A percentile compares a stretch with the other conserved stretches of the same genome.
Conservation (phyloP, 2,329 filamentous ascomycete species). For the Trichoderma citrinoviride region DNA sequence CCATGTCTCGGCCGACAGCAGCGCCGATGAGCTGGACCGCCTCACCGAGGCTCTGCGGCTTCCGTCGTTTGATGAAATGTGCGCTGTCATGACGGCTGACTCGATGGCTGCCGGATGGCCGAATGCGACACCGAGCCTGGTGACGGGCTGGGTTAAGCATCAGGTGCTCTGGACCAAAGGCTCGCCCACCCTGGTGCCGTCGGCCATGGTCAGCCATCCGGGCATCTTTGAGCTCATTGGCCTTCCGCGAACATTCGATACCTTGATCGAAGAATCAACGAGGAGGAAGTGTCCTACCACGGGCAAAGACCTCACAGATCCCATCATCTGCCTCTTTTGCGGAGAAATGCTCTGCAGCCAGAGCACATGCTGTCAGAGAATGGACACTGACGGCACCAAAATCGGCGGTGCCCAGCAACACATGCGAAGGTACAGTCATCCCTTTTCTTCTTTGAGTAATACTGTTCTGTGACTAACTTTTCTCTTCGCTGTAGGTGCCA, state of each 20-base stretch:
- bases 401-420: conserved; percentile 90
- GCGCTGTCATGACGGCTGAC: conserved; percentile 55
- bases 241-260: conserved; percentile 87
- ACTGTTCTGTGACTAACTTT: not conserved
- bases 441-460: not conserved
- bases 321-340: conserved; percentile 89
- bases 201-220: conserved; percentile 68
- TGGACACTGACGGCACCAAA: conserved; percentile 48
- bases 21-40: conserved; percentile 76
- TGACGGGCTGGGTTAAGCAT: conserved; percentile 72
- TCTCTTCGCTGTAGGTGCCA: conserved; percentile 64
- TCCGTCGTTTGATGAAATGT: conserved; percentile 76
- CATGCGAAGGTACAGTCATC: conserved; percentile 67
- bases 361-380: conserved; percentile 81
- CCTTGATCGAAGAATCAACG: conserved; percentile 87
- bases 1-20: conserved; percentile 59
- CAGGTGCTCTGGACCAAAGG: conserved; percentile 45
- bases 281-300: conserved; percentile 80
- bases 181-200: conserved; percentile 34
- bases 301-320: conserved; percentile 86
- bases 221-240: conserved; percentile 93
- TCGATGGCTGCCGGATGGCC: conserved; percentile 50
- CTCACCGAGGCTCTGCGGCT: conserved; percentile 73
- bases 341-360: conserved; percentile 97
- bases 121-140: conserved; percentile 43